Base-by-base conservation (phyloP, 192 early-diverging fungal genomes). In the Umbelopsis isabellina region DNA sequence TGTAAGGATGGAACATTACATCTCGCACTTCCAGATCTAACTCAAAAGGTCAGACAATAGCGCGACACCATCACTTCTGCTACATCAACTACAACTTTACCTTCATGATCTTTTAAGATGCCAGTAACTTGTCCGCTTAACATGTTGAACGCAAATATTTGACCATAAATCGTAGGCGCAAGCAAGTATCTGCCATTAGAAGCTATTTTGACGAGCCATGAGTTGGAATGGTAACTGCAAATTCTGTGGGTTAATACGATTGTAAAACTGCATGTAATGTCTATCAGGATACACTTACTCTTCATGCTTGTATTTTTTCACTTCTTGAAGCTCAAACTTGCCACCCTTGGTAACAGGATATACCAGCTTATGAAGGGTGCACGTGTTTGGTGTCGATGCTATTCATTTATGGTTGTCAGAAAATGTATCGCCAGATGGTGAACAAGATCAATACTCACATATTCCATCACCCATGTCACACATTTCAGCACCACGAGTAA, bases 201-300 rank as follows among this genome's bases (percentile, higher is more conserved):
- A 0, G 92, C 75, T 30, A 98, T 84, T 41, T 95, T 94, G 46
- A 93, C 92, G n/a, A 95, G 81, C 96, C 96, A 98, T 33, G 96
- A 97, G 75, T 98, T 98, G 21, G 95, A 91, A 69, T 84, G 85
- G 70, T 93, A 93, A 48, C 91, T 92, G 72, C 20, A 13, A 9
- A 10, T 41, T 30, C 48, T 66, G 25, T 27, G 75, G 75, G 16
- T 48, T 6, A 55, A 33, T 37, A 66, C 15, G 45, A 69, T 20
- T 21, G 12, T 30, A 6, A 48, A 44, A 15, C 16, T 67, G 10
- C 16, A 23, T 49, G 21, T 51, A 2, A 11, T 9, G 12, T n/a
- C 16, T n/a, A 15, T 30, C 10, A 16, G 22, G 11, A 22, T 45
- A 20, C 12, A 86, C 74, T 69, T 91, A 97, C 86, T 92, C 87